A percentile compares a stretch with the other conserved stretches of the same genome.
Conservation (phyloP, 1,139 yeast species). For the Scheffersomyces segobiensis region DNA sequence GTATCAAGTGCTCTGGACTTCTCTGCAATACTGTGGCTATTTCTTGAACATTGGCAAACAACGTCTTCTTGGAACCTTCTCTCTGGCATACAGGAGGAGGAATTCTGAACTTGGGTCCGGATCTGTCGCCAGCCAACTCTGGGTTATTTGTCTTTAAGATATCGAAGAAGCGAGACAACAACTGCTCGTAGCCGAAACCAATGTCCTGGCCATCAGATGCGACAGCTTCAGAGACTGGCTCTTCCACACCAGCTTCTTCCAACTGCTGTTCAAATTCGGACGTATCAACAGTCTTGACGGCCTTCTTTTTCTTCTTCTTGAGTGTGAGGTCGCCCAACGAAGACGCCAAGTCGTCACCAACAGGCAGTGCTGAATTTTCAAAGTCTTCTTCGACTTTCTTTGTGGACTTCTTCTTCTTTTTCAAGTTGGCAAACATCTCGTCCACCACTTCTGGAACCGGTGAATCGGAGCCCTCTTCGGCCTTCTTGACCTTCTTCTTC, state of each 20-base stretch:
- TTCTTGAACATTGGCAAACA: conserved; percentile 94
- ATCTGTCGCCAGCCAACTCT: conserved; percentile 94
- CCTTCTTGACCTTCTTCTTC: conserved; percentile 73
- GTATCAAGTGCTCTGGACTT: conserved; percentile 95
- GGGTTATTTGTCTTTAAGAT: conserved; percentile 93
- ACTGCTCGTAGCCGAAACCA: conserved; percentile 74
- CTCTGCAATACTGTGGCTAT: conserved; percentile 93
- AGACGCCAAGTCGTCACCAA: conserved; percentile 58
- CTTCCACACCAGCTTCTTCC: conserved; percentile 85
- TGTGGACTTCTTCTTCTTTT: conserved; percentile 53
- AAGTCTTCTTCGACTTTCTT: conserved; percentile 37
- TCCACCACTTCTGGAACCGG: conserved; percentile 37
- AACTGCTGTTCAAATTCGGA: conserved; percentile 88
- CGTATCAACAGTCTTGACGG: conserved; percentile 54
- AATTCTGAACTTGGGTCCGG: conserved; percentile 90
- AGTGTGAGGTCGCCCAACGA: conserved; percentile 74
- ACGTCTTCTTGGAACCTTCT: conserved; percentile 96
- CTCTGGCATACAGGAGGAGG: conserved; percentile 98
- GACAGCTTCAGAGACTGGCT: conserved; percentile 35
- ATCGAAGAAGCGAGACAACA: conserved; percentile 80
- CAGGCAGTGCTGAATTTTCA: conserved; percentile 36
- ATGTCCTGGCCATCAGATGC: conserved; percentile 31
- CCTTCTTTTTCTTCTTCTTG: conserved; percentile 76
- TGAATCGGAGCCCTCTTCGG: conserved; percentile 39
- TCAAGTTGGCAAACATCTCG: conserved; percentile 56